Evolutionary conservation across 129 eudicot species (phyloP).

Genomic region (Logfia minima): DNA sequence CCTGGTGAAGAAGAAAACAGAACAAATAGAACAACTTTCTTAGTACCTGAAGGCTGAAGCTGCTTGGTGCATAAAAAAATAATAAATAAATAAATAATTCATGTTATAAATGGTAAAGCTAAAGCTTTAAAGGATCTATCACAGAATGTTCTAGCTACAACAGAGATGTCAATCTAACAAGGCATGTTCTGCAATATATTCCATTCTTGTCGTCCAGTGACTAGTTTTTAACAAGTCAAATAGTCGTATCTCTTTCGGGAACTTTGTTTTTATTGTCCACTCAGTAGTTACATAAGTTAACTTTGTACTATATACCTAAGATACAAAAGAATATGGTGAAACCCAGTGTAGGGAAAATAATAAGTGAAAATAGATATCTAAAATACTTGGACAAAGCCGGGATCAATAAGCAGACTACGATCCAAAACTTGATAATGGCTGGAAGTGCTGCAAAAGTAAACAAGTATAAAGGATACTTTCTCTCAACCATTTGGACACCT

Average conservation of each 20-base stretch:
- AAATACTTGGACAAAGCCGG: constrained; percentile 8
- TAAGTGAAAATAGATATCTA: not conserved
- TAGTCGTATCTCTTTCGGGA: not conserved
- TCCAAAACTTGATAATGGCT: not conserved
- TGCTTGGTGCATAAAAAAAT: too few relatives aligned
- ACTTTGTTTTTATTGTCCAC: not conserved
- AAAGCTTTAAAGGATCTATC: not conserved
- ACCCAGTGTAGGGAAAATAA: not conserved
- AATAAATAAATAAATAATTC: not conserved
- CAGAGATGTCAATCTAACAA: constrained; percentile 1
- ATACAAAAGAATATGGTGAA: not conserved
- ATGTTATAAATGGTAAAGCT: not conserved
- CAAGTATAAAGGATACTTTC: not conserved
- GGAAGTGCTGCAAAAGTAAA: constrained; percentile 3
- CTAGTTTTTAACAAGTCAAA: not conserved
- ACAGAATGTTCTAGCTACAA: not conserved
- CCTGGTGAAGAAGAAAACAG: constrained; percentile 39
- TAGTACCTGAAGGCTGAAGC: not conserved
- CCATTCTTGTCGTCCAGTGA: constrained; percentile 6
- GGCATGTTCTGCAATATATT: not conserved
- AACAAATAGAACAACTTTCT: not conserved
- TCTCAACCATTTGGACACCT: constrained; percentile 9
- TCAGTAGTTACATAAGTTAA: not conserved
- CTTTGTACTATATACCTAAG: constrained; percentile 14
- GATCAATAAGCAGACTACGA: constrained; percentile 3